phyloP scores from a whole-genome alignment of 495 filamentous ascomycete species.

The Acidiella bohemica region DNA sequence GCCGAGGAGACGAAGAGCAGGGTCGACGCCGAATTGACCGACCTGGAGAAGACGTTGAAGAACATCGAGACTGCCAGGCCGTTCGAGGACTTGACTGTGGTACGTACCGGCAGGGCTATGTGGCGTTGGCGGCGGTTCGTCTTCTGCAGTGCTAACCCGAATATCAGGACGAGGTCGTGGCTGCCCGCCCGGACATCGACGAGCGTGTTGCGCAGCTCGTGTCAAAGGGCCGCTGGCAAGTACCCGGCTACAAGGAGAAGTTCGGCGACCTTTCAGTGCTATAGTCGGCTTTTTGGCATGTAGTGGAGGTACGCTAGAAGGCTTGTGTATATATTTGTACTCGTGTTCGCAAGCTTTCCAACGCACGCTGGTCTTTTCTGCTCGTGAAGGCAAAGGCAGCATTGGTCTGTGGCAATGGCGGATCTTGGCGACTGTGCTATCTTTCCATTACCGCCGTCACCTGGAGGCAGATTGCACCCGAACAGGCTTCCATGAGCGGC shows the following conservation, averaged over 20 bases:
- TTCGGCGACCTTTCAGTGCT: slow-evolving; percentile 91
- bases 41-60: slow-evolving; percentile 81
- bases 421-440: too few relatives aligned
- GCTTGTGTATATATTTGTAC: too few relatives aligned
- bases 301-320: too few relatives aligned
- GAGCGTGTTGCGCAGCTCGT: slow-evolving; percentile 83
- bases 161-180: slow-evolving; percentile 84
- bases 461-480: too few relatives aligned
- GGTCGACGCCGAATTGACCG: slow-evolving; percentile 84
- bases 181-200: slow-evolving; percentile 89
- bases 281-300: too few relatives aligned
- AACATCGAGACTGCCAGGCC: slow-evolving; percentile 95
- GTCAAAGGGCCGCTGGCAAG: slow-evolving; percentile 91
- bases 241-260: slow-evolving; percentile 99
- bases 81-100: slow-evolving; percentile 95
- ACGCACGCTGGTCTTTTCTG: too few relatives aligned
- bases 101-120: slow-evolving; percentile 40
- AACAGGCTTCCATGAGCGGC: too few relatives aligned
- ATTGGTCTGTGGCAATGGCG: too few relatives aligned
- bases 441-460: too few relatives aligned
- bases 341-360: too few relatives aligned
- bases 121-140: background rate
- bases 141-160: slow-evolving; percentile 22
- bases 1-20: slow-evolving; percentile 88
- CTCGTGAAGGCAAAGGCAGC: too few relatives aligned